A percentile compares a stretch with the other conserved stretches of the same genome.
Evolutionary conservation across 176 grass and related monocot species (phyloP).

Genomic region (Puya raimondii): DNA sequence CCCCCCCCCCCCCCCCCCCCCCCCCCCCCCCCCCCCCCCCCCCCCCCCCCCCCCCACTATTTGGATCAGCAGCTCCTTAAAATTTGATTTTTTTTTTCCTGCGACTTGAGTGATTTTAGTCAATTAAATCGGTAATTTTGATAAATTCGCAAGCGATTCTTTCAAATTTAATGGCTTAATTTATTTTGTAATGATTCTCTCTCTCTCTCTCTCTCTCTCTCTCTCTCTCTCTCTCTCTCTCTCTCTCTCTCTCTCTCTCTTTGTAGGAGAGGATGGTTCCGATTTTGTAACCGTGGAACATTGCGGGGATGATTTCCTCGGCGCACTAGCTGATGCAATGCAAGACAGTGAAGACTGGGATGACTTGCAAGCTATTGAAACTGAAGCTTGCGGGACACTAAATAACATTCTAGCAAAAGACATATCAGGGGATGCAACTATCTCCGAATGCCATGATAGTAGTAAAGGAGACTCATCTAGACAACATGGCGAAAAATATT

Average conservation of each 20-base stretch:
- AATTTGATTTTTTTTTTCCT: no score
- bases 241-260: background rate
- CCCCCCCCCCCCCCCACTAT: no score
- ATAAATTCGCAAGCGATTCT: no score
- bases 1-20: no score
- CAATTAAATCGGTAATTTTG: no score
- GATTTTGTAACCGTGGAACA: slow-evolving; percentile 63
- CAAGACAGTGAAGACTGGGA: slow-evolving; percentile 66
- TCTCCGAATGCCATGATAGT: background rate
- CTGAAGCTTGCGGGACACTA: slow-evolving; percentile 67
- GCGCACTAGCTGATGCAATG: slow-evolving; percentile 49
- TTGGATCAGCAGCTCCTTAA: no score
- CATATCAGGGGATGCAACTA: slow-evolving; percentile 12
- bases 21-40: no score
- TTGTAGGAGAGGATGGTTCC: slow-evolving; percentile 48
- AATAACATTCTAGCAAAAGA: slow-evolving; percentile 52
- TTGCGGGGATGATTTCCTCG: slow-evolving; percentile 65
- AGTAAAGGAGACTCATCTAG: slow-evolving; percentile 1
- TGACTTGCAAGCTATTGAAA: slow-evolving; percentile 65
- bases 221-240: background rate
- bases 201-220: no score
- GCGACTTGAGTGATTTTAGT: no score
- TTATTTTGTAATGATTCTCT: background rate
- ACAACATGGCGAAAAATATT: background rate
- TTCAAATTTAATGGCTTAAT: no score